Percentiles rank a stretch among this genome's conserved stretches.
Conservation (phyloP, 768 basidiomycete genomes). For the Lepiota brunneoincarnata region DNA sequence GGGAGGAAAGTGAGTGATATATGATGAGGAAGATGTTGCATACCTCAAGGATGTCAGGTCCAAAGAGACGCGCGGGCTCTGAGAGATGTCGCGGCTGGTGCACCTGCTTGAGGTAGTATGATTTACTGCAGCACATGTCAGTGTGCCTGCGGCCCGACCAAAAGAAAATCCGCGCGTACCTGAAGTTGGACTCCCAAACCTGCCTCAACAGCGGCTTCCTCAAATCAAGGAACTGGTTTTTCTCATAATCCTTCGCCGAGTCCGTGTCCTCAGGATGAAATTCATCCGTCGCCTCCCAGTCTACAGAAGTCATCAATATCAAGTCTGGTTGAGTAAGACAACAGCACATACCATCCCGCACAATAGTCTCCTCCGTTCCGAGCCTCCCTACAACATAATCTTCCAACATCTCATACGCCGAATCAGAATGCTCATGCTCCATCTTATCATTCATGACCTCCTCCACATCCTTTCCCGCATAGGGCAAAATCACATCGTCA, state of each 20-base stretch:
- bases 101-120: constrained; percentile 93
- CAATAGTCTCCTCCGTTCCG: constrained; percentile 69
- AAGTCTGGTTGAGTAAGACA: not conserved
- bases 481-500: constrained; percentile 81
- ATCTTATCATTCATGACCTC: constrained; percentile 74
- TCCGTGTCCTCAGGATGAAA: constrained; percentile 93
- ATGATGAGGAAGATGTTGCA: constrained; percentile 15
- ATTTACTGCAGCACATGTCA: constrained; percentile 54
- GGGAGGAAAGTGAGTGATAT: constrained; percentile 1
- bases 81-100: constrained; percentile 92
- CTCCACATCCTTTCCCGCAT: constrained; percentile 84
- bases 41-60: constrained; percentile 78
- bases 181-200: constrained; percentile 85
- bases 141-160: not conserved
- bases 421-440: constrained; percentile 87
- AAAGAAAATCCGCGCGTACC: constrained; percentile 37
- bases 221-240: constrained; percentile 90
- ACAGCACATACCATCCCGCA: constrained; percentile 71
- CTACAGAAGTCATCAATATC: constrained; percentile 33
- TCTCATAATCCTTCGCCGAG: constrained; percentile 73
- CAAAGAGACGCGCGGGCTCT: constrained; percentile 86
- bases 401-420: constrained; percentile 89
- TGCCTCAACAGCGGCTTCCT: constrained; percentile 81
- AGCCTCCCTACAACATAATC: constrained; percentile 86
- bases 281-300: constrained; percentile 88